phyloP scores from a whole-genome alignment of 345 rosid genomes.

The Linum usitatissimum region DNA sequence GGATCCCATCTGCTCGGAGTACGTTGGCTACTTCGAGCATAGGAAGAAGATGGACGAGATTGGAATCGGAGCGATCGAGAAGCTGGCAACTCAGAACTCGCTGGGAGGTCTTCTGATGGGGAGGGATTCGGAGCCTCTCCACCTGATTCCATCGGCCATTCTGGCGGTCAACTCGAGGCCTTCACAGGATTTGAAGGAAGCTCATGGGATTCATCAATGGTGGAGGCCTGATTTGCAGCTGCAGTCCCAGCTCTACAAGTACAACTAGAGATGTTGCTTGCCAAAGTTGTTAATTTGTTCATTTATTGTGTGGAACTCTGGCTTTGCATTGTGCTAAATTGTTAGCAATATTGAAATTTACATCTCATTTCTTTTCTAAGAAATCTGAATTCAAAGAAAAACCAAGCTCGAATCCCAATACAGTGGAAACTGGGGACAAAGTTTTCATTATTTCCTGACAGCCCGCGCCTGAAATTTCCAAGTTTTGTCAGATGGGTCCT shows the following conservation, averaged over 20 bases:
- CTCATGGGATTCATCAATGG: slow-evolving; percentile 96
- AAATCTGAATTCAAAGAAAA: too few relatives aligned
- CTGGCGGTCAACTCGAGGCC: slow-evolving; percentile 38
- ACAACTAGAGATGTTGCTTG: slow-evolving; percentile 22
- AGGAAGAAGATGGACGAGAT: slow-evolving; percentile 78
- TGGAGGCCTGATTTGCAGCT: slow-evolving; percentile 53
- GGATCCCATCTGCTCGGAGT: slow-evolving; percentile 74
- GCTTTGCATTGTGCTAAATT: too few relatives aligned
- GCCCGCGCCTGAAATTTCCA: not conserved
- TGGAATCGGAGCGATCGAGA: slow-evolving; percentile 60
- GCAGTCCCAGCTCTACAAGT: slow-evolving; percentile 42
- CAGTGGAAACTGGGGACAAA: not conserved
- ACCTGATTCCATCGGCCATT: slow-evolving; percentile 68
- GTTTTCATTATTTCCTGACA: not conserved
- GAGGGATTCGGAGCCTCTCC: slow-evolving; percentile 49
- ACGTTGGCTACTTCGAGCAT: slow-evolving; percentile 75
- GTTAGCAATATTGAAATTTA: too few relatives aligned
- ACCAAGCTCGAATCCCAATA: not conserved
- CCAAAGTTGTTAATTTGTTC: too few relatives aligned
- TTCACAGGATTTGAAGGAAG: slow-evolving; percentile 41
- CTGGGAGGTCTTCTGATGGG: slow-evolving; percentile 59
- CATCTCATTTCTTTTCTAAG: too few relatives aligned
- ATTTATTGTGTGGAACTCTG: too few relatives aligned
- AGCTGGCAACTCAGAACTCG: slow-evolving; percentile 60
- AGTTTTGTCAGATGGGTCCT: not conserved